Evolutionary conservation across 1,139 yeast genomes (phyloP).

Genomic region (Blastobotrys serpentis): DNA sequence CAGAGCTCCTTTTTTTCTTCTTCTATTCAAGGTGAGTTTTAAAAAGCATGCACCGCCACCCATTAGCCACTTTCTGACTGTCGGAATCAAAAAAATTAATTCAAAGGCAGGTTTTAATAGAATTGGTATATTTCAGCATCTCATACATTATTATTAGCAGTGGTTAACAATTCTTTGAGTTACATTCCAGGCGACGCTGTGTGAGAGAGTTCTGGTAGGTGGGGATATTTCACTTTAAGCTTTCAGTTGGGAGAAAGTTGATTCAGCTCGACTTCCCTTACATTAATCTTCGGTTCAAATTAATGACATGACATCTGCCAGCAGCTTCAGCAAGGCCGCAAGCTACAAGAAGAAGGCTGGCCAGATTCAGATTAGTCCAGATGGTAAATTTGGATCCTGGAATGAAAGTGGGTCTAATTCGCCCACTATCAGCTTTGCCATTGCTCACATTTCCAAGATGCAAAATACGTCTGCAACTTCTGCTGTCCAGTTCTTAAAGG

Average conservation of each 20-base stretch:
- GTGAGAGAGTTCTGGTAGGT: no score
- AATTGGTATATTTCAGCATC: no score
- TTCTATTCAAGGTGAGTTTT: no score
- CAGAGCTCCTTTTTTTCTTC: no score
- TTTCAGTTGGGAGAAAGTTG: not conserved
- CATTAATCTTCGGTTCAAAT: not conserved
- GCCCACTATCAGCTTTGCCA: constrained; percentile 20
- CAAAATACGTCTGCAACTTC: constrained; percentile 74
- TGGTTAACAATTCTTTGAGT: no score
- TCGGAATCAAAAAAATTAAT: no score
- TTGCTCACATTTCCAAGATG: constrained; percentile 33
- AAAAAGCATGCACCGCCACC: no score
- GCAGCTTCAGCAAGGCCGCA: constrained; percentile 26
- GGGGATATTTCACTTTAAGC: not conserved
- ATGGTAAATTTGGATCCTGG: constrained; percentile 26
- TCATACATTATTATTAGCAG: no score
- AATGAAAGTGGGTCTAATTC: constrained; percentile 22
- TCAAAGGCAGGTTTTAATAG: no score
- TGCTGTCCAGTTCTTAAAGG: constrained; percentile 67
- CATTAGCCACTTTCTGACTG: no score
- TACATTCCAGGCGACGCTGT: no score
- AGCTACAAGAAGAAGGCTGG: constrained; percentile 33
- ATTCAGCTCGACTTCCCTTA: no score
- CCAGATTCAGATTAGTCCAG: constrained; percentile 24
- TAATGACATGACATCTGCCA: not conserved